Base-by-base conservation (phyloP, 192 early-diverging fungal genomes). In the Coemansia sp. region DNA sequence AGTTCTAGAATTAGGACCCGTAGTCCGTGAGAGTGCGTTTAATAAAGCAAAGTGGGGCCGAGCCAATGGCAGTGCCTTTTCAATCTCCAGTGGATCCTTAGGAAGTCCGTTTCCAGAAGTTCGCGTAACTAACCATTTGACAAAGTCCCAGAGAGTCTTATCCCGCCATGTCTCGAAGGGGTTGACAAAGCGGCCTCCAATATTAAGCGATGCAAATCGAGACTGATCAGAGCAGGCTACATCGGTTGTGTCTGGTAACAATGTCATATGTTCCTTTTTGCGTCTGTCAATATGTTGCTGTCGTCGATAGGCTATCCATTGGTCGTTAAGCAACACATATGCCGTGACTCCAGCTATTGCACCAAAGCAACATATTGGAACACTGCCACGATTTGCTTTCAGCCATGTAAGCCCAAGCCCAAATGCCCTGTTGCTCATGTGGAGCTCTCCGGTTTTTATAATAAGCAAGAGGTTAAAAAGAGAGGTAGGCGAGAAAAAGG, bases 121-220 rank as follows among this genome's bases (percentile, higher is more conserved):
- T 8, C 80, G 74, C 0, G 80, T 77, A 12, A 48, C 59, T 34
- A 73, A 44, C 80, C 80, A 82, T 23, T 65, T 62, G 25, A 76
- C 56, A 69, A 82, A 82, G 51, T 82, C 80, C 71, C 65, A 68
- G 52, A 82, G 65, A 18, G 80, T 77, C 49, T 82, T 82, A 57
- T 82, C 80, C 16, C 80, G 74, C 80, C 80, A 82, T 1, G 62
- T 60, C 4, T 67, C 71, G 23, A 82, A 82, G 1, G 80, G 80
- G 32, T 82, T 82, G 48, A 82, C 80, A 53, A 76, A 82, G 2
- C 74, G 71, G 0, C 80, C 80, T 16, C 68, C 65, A 34, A 82
- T 76, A 34, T 62, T 60, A 41, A 82, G 68, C 54, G 80, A 76
- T 51, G 55, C 41, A 58, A 58, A 58, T 23, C 19, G n/a, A 52